Evolutionary conservation across 2,329 filamentous ascomycete genomes (phyloP).

Genomic region (Plectosphaerella cucumerina): DNA sequence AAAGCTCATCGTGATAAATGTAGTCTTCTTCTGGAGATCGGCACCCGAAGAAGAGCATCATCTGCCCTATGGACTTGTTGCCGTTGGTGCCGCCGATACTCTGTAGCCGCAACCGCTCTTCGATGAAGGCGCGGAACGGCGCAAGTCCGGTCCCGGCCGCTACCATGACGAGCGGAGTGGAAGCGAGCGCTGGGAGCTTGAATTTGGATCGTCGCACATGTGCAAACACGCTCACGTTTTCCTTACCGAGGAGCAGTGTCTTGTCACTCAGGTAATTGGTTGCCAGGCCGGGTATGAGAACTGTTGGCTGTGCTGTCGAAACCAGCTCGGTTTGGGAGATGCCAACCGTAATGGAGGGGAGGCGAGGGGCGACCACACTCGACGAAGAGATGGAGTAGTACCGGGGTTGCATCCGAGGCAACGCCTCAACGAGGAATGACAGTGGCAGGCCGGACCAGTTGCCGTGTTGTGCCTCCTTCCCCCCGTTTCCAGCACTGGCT

Average conservation of each 20-base stretch:
- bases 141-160: constrained; percentile 47
- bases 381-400: constrained; percentile 99
- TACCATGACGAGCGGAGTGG: constrained; percentile 44
- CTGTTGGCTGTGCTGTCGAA: constrained; percentile 67
- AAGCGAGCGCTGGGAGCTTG: constrained; percentile 75
- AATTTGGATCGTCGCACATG: constrained; percentile 98
- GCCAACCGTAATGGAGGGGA: constrained; percentile 90
- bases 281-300: constrained; percentile 85
- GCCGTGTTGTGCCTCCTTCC: too few relatives aligned
- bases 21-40: constrained; percentile 28
- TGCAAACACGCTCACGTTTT: constrained; percentile 73
- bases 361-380: constrained; percentile 86
- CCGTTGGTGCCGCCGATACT: constrained; percentile 26
- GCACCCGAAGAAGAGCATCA: constrained; percentile 37
- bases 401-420: constrained; percentile 92
- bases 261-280: constrained; percentile 96
- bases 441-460: constrained; percentile 86
- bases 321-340: constrained; percentile 79
- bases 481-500: constrained; percentile 10
- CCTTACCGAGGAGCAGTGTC: constrained; percentile 93
- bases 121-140: constrained; percentile 29
- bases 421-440: constrained; percentile 87
- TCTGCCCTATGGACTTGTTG: constrained; percentile 23
- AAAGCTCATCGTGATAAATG: constrained; percentile 19
- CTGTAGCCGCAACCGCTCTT: constrained; percentile 26